These are phyloP conservation scores for Pythium brassicae DNA, from an alignment of 352 stramenopile genomes.

Conservation along the genomic window DNA sequence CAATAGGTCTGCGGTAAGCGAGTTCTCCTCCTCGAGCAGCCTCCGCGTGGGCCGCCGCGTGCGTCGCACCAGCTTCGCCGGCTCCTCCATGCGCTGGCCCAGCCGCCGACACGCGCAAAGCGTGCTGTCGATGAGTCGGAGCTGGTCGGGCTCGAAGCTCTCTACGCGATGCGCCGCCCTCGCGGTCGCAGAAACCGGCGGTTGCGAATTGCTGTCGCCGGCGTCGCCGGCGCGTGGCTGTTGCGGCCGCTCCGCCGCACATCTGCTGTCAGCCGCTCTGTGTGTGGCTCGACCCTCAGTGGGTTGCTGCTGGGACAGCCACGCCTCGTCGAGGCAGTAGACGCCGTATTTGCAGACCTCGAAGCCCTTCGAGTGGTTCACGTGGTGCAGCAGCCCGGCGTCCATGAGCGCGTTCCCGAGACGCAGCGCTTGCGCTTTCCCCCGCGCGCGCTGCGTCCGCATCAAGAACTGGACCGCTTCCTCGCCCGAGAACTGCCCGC, in stretches of 20 bases:
- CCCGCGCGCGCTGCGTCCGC: slow-evolving; percentile 13
- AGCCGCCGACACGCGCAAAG: background rate
- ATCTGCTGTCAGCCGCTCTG: too few relatives aligned
- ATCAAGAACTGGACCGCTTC: slow-evolving; percentile 31
- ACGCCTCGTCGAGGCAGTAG: background rate
- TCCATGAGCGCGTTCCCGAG: slow-evolving; percentile 62
- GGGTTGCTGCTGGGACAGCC: background rate
- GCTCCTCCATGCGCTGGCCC: background rate
- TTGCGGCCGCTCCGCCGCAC: too few relatives aligned
- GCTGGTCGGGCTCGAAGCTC: background rate
- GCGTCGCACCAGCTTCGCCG: background rate
- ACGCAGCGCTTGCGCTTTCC: slow-evolving; percentile 22
- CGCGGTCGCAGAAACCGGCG: too few relatives aligned
- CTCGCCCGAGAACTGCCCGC: slow-evolving; percentile 22
- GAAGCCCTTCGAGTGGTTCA: slow-evolving; percentile 33
- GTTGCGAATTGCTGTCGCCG: background rate
- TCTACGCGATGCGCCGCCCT: background rate
- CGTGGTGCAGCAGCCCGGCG: slow-evolving; percentile 51
- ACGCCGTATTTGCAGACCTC: slow-evolving; percentile 11
- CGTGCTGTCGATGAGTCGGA: background rate
- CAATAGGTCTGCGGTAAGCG: background rate
- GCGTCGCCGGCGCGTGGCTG: too few relatives aligned
- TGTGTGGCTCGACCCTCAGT: too few relatives aligned
- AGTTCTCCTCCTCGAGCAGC: too few relatives aligned
- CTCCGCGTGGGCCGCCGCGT: background rate